These are phyloP conservation scores for Wallacemonas sp. DNA, from an alignment of 208 protist genomes.

Conservation along the genomic window DNA sequence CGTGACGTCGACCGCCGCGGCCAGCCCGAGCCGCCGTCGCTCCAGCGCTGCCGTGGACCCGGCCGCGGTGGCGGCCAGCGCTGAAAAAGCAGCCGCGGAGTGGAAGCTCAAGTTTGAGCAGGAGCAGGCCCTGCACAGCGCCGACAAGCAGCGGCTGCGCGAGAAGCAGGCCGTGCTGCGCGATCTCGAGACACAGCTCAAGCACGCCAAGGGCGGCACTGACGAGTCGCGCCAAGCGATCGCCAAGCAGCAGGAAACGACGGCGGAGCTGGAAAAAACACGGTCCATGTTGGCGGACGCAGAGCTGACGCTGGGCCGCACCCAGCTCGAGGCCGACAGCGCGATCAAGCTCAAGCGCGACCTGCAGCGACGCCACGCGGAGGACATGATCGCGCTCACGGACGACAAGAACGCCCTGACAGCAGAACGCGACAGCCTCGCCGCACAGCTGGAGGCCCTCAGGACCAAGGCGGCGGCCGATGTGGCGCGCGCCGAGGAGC, in stretches of 20 bases:
- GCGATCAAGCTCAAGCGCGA: slow-evolving; percentile 9
- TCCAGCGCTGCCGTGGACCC: neutral
- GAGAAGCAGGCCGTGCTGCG: slow-evolving; percentile 1
- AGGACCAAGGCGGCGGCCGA: neutral
- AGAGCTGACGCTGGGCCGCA: slow-evolving; percentile 3
- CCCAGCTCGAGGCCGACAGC: slow-evolving; percentile 5
- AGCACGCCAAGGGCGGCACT: slow-evolving; percentile 23
- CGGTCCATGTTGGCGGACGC: slow-evolving; percentile 15
- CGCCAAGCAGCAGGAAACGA: slow-evolving; percentile 19
- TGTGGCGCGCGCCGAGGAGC: neutral
- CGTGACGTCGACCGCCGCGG: neutral
- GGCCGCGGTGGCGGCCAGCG: neutral
- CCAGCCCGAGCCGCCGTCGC: slow-evolving; percentile 1
- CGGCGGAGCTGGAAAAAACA: slow-evolving; percentile 20
- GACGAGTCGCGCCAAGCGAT: slow-evolving; percentile 7
- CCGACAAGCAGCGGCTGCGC: neutral
- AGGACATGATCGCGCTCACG: slow-evolving; percentile 10
- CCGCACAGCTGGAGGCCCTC: neutral
- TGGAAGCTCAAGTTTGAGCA: slow-evolving; percentile 15
- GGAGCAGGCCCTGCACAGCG: slow-evolving; percentile 8
- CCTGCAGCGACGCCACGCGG: neutral
- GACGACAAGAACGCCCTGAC: slow-evolving; percentile 8
- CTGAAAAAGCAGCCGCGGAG: slow-evolving; percentile 9
- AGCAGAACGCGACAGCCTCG: neutral
- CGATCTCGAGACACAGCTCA: slow-evolving; percentile 27